A percentile compares a stretch with the other conserved stretches of the same genome.
These are phyloP conservation scores for Torrubiellomyces zombiae DNA, from an alignment of 2,329 filamentous ascomycete species.

Conservation along the genomic window DNA sequence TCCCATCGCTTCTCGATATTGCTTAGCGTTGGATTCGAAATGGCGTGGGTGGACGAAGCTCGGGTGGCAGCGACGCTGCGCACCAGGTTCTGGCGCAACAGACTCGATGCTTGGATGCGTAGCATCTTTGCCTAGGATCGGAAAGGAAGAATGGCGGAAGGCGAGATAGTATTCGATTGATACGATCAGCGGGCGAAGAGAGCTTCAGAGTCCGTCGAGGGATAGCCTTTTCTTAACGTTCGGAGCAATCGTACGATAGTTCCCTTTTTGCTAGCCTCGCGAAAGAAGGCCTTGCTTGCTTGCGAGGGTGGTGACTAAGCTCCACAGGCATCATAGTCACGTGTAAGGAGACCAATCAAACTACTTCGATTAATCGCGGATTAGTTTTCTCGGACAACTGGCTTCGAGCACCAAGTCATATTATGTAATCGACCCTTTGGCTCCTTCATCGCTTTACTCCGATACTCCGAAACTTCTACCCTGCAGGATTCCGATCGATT, in stretches of 20 bases:
- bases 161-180: conserved; percentile 21
- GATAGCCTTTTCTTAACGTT: conserved; percentile 9
- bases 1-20: conserved; percentile 99
- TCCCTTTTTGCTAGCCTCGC: conserved; percentile 4
- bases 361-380: no score
- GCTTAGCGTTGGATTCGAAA: conserved; percentile 92
- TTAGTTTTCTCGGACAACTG: no score
- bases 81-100: conserved; percentile 33
- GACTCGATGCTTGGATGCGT: conserved; percentile 34
- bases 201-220: conserved; percentile 8
- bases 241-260: conserved; percentile 15
- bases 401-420: no score
- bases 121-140: conserved; percentile 26
- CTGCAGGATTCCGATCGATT: no score
- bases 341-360: neutral
- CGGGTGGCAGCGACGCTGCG: conserved; percentile 28
- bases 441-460: no score
- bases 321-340: neutral
- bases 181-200: conserved; percentile 7
- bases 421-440: no score
- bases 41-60: conserved; percentile 64
- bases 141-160: conserved; percentile 6
- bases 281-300: conserved; percentile 9
- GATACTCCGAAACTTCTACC: no score
- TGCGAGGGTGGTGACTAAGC: conserved; percentile 6